Conservation (phyloP, 345 rosid species). For the Diplotaxis tenuifolia region DNA sequence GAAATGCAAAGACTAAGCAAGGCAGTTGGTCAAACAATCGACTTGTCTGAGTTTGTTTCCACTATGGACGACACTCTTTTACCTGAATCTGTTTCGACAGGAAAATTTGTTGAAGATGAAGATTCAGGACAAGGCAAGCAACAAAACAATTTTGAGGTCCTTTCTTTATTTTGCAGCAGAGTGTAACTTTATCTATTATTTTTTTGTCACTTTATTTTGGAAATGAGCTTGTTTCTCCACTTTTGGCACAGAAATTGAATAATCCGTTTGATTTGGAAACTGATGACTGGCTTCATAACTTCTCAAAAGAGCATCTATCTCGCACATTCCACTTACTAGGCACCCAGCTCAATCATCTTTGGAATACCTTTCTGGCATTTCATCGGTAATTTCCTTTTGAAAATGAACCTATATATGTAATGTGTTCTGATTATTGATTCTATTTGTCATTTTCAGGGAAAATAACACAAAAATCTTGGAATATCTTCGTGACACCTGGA, state of each 20-base stretch:
- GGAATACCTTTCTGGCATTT: slow-evolving; percentile 74
- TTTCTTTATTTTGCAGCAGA: slow-evolving; percentile 41
- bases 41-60: slow-evolving; percentile 57
- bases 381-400: slow-evolving; percentile 66
- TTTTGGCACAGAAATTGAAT: slow-evolving; percentile 50
- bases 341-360: slow-evolving; percentile 63
- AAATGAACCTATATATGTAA: neutral
- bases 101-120: slow-evolving; percentile 44
- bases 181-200: slow-evolving; percentile 10
- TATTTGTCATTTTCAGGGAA: slow-evolving; percentile 50
- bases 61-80: slow-evolving; percentile 48
- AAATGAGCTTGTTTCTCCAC: slow-evolving; percentile 19
- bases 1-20: slow-evolving; percentile 68
- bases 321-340: slow-evolving; percentile 63
- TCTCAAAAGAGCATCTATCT: slow-evolving; percentile 54
- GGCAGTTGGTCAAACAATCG: slow-evolving; percentile 53
- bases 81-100: slow-evolving; percentile 43
- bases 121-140: slow-evolving; percentile 60
- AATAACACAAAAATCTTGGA: slow-evolving; percentile 60
- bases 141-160: slow-evolving; percentile 77
- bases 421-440: neutral
- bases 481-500: slow-evolving; percentile 71
- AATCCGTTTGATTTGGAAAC: slow-evolving; percentile 39
- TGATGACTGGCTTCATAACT: slow-evolving; percentile 43
- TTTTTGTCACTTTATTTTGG: slow-evolving; percentile 15